Conservation (phyloP, 192 early-diverging fungal genomes). For the Coemansia sp. region DNA sequence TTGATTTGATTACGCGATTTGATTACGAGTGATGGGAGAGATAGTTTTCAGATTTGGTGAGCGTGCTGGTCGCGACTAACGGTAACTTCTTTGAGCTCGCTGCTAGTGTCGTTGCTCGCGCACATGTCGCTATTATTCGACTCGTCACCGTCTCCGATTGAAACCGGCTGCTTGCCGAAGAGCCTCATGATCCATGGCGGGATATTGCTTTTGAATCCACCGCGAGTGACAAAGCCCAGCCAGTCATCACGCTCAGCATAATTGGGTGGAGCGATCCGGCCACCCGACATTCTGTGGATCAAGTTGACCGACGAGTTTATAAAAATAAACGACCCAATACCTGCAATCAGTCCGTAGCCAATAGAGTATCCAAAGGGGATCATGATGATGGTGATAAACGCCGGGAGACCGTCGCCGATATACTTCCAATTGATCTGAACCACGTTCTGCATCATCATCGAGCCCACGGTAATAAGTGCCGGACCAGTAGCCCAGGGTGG, state of each 20-base stretch:
- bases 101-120: neutral
- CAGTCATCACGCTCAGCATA: constrained; percentile 46
- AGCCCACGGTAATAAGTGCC: constrained; percentile 77
- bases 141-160: constrained; percentile 1
- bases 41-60: neutral
- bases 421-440: constrained; percentile 80
- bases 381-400: constrained; percentile 74
- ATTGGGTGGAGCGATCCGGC: constrained; percentile 57
- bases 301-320: constrained; percentile 68
- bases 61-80: neutral
- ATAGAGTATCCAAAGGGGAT: constrained; percentile 84
- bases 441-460: constrained; percentile 75
- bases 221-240: constrained; percentile 41
- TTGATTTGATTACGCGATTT: constrained; percentile 6
- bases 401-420: constrained; percentile 75
- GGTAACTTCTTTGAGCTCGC: constrained; percentile 33
- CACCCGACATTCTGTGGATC: constrained; percentile 61
- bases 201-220: constrained; percentile 38
- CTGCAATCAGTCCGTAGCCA: constrained; percentile 78
- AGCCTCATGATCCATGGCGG: constrained; percentile 42
- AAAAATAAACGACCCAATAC: constrained; percentile 68
- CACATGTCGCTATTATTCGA: neutral
- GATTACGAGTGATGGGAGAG: neutral
- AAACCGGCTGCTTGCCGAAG: constrained; percentile 29
- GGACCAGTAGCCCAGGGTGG: constrained; percentile 87